phyloP scores from a whole-genome alignment of 2,329 filamentous ascomycete species.

The Diaporthe ilicicola region DNA sequence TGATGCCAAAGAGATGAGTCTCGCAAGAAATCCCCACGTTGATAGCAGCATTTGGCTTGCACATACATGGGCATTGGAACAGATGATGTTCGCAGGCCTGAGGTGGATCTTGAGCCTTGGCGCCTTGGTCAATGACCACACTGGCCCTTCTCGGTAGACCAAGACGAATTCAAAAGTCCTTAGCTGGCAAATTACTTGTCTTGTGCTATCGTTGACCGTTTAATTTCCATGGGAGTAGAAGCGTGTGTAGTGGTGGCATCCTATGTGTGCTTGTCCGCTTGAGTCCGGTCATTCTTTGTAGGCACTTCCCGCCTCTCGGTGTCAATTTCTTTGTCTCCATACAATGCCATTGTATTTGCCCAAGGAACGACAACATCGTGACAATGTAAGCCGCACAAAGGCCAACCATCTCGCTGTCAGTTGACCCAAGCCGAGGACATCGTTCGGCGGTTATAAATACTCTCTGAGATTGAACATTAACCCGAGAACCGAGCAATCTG shows the following conservation, averaged over 20 bases:
- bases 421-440: neutral
- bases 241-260: neutral
- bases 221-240: neutral
- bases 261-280: neutral
- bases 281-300: no score
- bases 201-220: neutral
- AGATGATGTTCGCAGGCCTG: neutral
- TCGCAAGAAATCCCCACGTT: neutral
- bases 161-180: neutral
- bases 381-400: neutral
- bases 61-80: neutral
- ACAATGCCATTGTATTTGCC: neutral
- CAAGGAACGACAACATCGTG: no score
- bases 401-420: neutral
- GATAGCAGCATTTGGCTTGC: neutral
- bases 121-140: neutral
- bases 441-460: accelerated
- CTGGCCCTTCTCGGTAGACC: neutral
- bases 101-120: neutral
- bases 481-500: neutral
- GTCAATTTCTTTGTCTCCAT: neutral
- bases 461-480: neutral
- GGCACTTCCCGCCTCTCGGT: neutral
- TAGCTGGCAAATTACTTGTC: neutral
- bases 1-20: neutral